phyloP scores from a whole-genome alignment of 768 basidiomycete species.

The Pleurotus eryngii region DNA sequence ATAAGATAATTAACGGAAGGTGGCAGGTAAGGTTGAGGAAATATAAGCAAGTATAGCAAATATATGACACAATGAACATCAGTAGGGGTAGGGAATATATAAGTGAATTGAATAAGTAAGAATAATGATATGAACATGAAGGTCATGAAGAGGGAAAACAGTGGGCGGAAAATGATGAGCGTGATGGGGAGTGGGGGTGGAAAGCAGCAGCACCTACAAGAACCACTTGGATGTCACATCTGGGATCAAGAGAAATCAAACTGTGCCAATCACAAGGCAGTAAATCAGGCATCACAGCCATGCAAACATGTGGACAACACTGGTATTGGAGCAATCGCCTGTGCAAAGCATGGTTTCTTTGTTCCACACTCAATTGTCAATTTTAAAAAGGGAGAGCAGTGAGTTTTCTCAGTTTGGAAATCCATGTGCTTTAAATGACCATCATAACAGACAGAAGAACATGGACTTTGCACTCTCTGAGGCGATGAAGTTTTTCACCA shows the following conservation, averaged over 20 bases:
- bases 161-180: no score
- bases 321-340: slow-evolving; percentile 27
- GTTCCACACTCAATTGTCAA: slow-evolving; percentile 25
- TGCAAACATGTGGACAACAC: slow-evolving; percentile 19
- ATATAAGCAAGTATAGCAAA: no score
- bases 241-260: slow-evolving; percentile 11
- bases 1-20: no score
- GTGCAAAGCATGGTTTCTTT: slow-evolving; percentile 29
- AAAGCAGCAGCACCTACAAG: slow-evolving; percentile 16
- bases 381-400: slow-evolving; percentile 28
- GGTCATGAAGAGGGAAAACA: no score
- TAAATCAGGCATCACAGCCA: slow-evolving; percentile 13
- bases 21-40: no score
- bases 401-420: neutral
- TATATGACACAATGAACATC: no score
- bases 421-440: neutral
- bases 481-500: slow-evolving; percentile 10
- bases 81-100: no score
- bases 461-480: slow-evolving; percentile 24
- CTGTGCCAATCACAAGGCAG: slow-evolving; percentile 17
- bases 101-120: no score
- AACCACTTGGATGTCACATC: slow-evolving; percentile 16
- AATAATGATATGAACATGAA: no score
- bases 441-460: slow-evolving; percentile 20
- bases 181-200: no score